Percentiles rank a stretch among this genome's conserved stretches.
Conservation (phyloP, 108 stramenopile species). For the Epipyxis sp. region DNA sequence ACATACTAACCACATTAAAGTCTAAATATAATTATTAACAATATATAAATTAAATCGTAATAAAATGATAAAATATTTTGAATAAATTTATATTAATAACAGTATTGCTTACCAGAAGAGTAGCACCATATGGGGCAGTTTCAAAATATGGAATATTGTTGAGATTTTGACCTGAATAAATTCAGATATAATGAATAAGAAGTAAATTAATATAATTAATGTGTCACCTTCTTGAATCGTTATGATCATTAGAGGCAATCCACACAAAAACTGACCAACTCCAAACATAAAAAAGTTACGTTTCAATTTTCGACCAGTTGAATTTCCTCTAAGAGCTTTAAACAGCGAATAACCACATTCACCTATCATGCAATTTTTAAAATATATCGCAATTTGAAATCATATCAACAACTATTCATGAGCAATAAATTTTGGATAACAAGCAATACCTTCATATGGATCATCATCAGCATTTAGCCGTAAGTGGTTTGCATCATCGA, state of each 20-base stretch:
- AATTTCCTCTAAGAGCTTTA: neutral
- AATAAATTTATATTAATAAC: no score
- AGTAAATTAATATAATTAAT: neutral
- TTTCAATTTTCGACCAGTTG: neutral
- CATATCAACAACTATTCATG: no score
- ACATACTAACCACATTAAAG: neutral
- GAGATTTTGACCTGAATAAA: neutral
- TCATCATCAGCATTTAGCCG: neutral
- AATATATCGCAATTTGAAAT: no score
- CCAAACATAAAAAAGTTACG: slow-evolving; percentile 11
- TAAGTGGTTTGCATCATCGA: neutral
- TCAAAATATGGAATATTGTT: neutral
- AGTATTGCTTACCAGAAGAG: slow-evolving; percentile 7
- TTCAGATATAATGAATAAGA: neutral
- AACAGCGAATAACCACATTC: slow-evolving; percentile 18
- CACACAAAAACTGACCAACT: neutral
- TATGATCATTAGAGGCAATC: neutral
- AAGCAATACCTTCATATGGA: neutral
- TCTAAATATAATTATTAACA: neutral
- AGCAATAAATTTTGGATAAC: no score
- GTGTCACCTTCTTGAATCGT: neutral
- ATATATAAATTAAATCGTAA: neutral
- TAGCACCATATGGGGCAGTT: neutral
- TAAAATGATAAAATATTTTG: neutral
- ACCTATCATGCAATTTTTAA: no score